Percentiles rank a stretch among this genome's conserved stretches.
Conservation (phyloP, 2,329 filamentous ascomycete species). For the Penicillium fuscoglaucum region DNA sequence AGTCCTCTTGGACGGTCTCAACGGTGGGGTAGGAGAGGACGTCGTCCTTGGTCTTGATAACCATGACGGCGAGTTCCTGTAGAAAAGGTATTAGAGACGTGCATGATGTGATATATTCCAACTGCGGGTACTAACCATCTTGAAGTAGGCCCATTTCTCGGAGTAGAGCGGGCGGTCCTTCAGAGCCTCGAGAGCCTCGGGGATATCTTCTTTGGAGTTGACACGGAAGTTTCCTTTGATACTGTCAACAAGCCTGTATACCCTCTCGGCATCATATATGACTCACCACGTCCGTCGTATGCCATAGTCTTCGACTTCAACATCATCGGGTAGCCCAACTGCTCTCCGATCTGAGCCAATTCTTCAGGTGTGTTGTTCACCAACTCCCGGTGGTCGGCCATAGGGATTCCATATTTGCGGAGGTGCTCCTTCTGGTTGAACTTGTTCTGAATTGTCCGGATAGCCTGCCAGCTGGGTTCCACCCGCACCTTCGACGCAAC, state of each 20-base stretch:
- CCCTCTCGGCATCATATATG: background rate
- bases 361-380: conserved; percentile 60
- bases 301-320: conserved; percentile 86
- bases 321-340: conserved; percentile 83
- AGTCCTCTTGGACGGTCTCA: conserved; percentile 93
- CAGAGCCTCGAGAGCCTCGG: conserved; percentile 68
- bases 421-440: conserved; percentile 85
- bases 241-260: conserved; percentile 8
- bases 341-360: conserved; percentile 62
- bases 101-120: background rate
- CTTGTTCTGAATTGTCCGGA: conserved; percentile 91
- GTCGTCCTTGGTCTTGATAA: conserved; percentile 79
- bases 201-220: conserved; percentile 59
- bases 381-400: conserved; percentile 69
- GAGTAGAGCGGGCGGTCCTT: conserved; percentile 74
- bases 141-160: conserved; percentile 85
- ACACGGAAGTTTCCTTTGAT: conserved; percentile 64
- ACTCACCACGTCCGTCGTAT: conserved; percentile 80
- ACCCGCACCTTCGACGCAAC: conserved; percentile 67
- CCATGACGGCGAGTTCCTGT: conserved; percentile 85
- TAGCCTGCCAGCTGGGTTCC: conserved; percentile 81
- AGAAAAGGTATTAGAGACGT: conserved; percentile 4
- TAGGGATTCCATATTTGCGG: conserved; percentile 64
- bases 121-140: conserved; percentile 49
- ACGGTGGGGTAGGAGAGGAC: conserved; percentile 81